Percentiles rank a stretch among this genome's conserved stretches.
Evolutionary conservation across 176 grass and related monocot species (phyloP).

Genomic region (Musa beccarii): DNA sequence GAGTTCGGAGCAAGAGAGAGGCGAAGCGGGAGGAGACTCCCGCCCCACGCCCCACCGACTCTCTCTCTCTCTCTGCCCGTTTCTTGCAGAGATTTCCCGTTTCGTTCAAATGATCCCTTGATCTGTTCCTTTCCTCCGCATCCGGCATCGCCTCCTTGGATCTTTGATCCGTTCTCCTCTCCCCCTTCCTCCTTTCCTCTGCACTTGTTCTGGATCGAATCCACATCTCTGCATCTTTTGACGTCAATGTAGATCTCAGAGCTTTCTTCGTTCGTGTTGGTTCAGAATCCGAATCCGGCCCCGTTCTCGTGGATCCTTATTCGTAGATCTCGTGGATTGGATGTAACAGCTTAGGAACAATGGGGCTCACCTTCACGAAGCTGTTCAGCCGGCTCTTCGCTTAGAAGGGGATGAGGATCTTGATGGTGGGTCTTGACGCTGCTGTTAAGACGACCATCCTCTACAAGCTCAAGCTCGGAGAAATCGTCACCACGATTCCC

Average conservation of each 20-base stretch:
- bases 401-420: constrained; percentile 1
- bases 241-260: neutral
- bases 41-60: no score
- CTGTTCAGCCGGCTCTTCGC: constrained; percentile 7
- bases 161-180: neutral
- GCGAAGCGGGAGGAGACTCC: no score
- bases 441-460: constrained; percentile 13
- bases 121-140: neutral
- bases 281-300: neutral
- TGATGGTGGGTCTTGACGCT: constrained; percentile 9
- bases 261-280: neutral
- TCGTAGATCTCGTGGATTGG: neutral
- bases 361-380: constrained; percentile 10
- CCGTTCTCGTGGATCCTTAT: no score
- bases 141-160: neutral
- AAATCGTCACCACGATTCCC: constrained; percentile 7
- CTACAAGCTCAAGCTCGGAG: constrained; percentile 13
- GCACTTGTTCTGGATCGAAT: neutral
- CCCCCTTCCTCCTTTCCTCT: no score
- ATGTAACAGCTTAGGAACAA: neutral
- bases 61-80: neutral
- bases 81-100: no score
- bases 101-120: neutral
- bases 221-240: neutral
- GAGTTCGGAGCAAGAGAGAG: no score